Evolutionary conservation across 352 stramenopile genomes (phyloP), one percentile per base, ranked within the genome.

Genomic region (Phytopythium ostracodes): DNA sequence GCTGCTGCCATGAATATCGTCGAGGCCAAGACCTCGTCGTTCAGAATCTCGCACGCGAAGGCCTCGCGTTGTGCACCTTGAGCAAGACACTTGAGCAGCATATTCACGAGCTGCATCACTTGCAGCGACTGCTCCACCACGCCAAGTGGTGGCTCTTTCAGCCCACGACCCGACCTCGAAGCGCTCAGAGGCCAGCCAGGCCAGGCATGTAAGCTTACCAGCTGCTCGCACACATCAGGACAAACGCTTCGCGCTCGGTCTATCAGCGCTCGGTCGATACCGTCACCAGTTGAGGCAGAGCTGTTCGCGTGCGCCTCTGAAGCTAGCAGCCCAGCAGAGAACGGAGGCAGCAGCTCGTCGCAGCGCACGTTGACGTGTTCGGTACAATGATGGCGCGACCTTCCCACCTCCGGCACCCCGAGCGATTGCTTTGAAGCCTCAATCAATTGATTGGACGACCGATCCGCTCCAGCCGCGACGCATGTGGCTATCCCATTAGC

Each of bases 1-100:
- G 57, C 56, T 0, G 66, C 56, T 36, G 75, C 17, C 14, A 63
- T 22, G 0, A 65, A 31, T 33, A 78, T 51, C 14, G 22, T 22
- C 1, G 60, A 55, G 24, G 71, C 55, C n/a, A 78, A 29, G 10
- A 18, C 53, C 57, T 40, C 29, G 27, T 68, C 66, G 0, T 36
- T 1, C 22, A 71, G 20, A 2, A 78, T n/a, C 42, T 73, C 47
- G 35, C 53, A 53, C 31, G 56, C 27, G 29, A 65, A 62, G 24
- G 50, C n/a, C 4, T 43, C 22, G 10, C 18, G 61, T 33, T 62
- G 64, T 56, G 47, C 62, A 18, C 70, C 31, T 62, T 71, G 68
- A 2, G 44, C 44, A 3, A 78, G 24, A 18, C 66, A 51, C 31
- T 69, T 73, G 4, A 78, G 54, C 25, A 78, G 40, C 56, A 67